Conservation (phyloP, 345 rosid species). For the Psidium friedrichsthalianum region DNA sequence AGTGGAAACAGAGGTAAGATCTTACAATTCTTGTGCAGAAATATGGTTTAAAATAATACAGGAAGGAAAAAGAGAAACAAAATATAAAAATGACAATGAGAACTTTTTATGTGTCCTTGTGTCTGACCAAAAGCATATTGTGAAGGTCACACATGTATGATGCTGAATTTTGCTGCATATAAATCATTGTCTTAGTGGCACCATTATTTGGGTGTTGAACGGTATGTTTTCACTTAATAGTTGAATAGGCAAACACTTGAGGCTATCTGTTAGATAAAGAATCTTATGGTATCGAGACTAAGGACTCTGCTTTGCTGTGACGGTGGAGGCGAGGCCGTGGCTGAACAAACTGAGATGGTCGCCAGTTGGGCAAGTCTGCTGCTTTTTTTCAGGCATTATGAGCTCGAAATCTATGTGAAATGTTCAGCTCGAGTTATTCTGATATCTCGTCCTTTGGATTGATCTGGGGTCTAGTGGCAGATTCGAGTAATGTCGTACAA, state of each 20-base stretch:
- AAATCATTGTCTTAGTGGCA: too few relatives aligned
- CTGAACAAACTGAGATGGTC: conserved; percentile 3
- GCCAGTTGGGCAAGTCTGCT: conserved; percentile 8
- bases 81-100: not conserved
- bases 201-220: not conserved
- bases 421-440: not conserved
- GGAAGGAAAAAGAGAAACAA: not conserved
- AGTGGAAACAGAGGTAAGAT: conserved; percentile 50
- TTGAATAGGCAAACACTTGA: not conserved
- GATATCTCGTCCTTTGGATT: not conserved
- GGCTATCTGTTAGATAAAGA: not conserved
- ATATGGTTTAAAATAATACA: not conserved
- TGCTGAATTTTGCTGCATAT: not conserved
- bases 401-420: conserved; percentile 7
- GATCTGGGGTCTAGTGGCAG: not conserved
- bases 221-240: not conserved
- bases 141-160: not conserved
- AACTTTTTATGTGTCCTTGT: not conserved
- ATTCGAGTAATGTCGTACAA: not conserved
- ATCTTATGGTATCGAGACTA: not conserved
- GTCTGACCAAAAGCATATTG: not conserved
- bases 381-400: conserved; percentile 21
- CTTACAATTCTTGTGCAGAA: not conserved
- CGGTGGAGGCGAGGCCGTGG: conserved; percentile 59
- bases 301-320: conserved; percentile 2